phyloP scores from a whole-genome alignment of 2,329 filamentous ascomycete species.

The Cytospora piceicola region DNA sequence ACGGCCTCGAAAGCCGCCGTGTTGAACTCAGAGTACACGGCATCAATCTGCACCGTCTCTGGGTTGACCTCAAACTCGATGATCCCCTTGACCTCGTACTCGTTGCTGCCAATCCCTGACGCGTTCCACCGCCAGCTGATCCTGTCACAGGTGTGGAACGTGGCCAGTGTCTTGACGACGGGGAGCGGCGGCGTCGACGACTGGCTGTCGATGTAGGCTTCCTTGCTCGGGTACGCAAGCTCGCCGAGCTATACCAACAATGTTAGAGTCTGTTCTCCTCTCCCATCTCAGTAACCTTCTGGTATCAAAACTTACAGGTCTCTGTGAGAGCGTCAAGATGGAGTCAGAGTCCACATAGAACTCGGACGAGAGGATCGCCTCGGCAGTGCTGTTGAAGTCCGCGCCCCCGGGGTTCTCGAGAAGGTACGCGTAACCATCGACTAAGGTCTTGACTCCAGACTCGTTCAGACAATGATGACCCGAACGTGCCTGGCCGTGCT shows the following conservation, averaged over 20 bases:
- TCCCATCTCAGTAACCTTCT: background rate
- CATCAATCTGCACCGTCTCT: constrained; percentile 21
- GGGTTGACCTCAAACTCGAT: constrained; percentile 24
- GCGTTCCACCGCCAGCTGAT: constrained; percentile 30
- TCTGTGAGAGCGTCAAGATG: constrained; percentile 24
- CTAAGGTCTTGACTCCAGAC: constrained; percentile 8
- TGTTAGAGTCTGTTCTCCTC: background rate
- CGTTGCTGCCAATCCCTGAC: constrained; percentile 24
- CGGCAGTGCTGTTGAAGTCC: constrained; percentile 27
- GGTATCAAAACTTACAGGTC: constrained; percentile 12
- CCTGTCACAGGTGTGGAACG: constrained; percentile 25
- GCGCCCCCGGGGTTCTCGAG: constrained; percentile 24
- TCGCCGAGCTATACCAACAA: constrained; percentile 19
- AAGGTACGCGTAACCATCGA: constrained; percentile 28
- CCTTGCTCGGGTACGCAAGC: constrained; percentile 28
- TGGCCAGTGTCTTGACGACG: constrained; percentile 17
- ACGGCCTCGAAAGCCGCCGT: constrained; percentile 27
- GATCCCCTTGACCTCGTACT: constrained; percentile 26
- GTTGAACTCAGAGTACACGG: constrained; percentile 29
- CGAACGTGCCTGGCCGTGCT: background rate
- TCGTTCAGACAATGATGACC: constrained; percentile 6
- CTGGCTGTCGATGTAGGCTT: constrained; percentile 28
- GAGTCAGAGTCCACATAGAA: constrained; percentile 26
- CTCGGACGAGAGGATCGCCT: constrained; percentile 23
- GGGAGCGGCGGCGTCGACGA: constrained; percentile 26